Evolutionary conservation across 2,329 filamentous ascomycete species (phyloP), one percentile per base, ranked within the genome.

Genomic region (Hirsutella thompsonii): DNA sequence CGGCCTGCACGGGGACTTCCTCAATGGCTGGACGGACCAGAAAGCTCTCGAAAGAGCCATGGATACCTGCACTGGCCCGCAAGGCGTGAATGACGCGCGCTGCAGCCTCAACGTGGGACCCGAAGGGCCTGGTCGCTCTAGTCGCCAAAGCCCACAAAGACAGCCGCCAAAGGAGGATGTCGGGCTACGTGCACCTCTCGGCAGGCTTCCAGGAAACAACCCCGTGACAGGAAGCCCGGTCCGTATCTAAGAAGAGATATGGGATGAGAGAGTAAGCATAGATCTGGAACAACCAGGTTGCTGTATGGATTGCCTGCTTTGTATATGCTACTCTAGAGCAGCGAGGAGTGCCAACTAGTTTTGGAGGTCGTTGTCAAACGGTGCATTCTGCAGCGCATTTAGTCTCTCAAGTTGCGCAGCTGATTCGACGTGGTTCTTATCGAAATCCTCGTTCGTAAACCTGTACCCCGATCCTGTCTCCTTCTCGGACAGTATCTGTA

Each of bases 1-100:
- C 41, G 51, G 52, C 8, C 48, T 57, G 5, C 53, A 56, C 44
- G 54, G 52, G 8, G 54, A 57, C 38, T 56, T 48, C 39, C 46
- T 57, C 39, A 49, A 56, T 39, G 54, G 53, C 38, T 57, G 54
- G 53, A 49, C 45, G 4, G 51, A 57, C 44, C 54, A 57, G 42
- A 37, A 39, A 18, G 46, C 48, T 5, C 45, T 57, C 16, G 47
- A 51, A n/a, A 29, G 41, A 14, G 51, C 52, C 36, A 52, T 57
- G 36, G 37, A 34, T 16, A 52, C 53, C 20, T 57, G 53, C 48
- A 52, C 50, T 4, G 53, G 53, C 2, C 40, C 44, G 8, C 38
- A 39, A 14, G 53, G 53, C 37, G 49, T 54, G 20, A 29, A 47
- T 14, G 49, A 49, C 36, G n/a, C 33, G 9, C 41, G 36, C 11